Conservation (phyloP, 768 basidiomycete genomes). For the Naematelia encephala region DNA sequence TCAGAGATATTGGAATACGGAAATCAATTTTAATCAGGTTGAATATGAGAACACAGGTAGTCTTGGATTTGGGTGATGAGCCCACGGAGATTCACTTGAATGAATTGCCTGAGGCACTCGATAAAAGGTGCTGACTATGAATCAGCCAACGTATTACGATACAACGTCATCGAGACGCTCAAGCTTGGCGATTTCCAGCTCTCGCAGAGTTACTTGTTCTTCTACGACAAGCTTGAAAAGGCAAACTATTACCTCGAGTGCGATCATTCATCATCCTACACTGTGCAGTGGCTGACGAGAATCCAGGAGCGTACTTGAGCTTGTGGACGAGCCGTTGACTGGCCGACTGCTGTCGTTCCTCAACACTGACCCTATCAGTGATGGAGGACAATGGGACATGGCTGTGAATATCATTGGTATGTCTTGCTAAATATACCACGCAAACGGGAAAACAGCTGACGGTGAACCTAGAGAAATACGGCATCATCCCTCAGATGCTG, state of each 20-base stretch:
- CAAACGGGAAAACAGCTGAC: conserved; percentile 7
- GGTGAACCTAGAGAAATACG: conserved; percentile 63
- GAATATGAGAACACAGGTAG: too few relatives aligned
- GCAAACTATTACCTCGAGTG: conserved; percentile 83
- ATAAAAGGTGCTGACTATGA: not conserved
- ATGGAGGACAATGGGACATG: conserved; percentile 98
- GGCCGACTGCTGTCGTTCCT: conserved; percentile 78
- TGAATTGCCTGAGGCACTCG: too few relatives aligned
- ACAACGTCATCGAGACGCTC: conserved; percentile 77
- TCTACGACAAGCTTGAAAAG: conserved; percentile 94
- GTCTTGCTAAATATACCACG: conserved; percentile 12
- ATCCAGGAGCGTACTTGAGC: conserved; percentile 64
- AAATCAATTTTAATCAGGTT: too few relatives aligned
- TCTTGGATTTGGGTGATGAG: not conserved
- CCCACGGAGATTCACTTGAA: not conserved
- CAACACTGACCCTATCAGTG: conserved; percentile 71
- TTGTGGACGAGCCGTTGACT: conserved; percentile 73
- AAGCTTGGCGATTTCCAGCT: conserved; percentile 86
- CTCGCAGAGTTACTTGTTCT: conserved; percentile 89
- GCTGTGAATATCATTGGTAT: conserved; percentile 64
- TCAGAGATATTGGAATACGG: too few relatives aligned
- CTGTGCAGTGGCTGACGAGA: not conserved
- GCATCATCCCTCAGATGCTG: conserved; percentile 74
- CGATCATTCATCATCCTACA: conserved; percentile 9
- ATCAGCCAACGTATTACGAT: conserved; percentile 60